Evolutionary conservation across 2,329 filamentous ascomycete species (phyloP), one percentile per base, ranked within the genome.

Genomic region (Talaromyces sp.): DNA sequence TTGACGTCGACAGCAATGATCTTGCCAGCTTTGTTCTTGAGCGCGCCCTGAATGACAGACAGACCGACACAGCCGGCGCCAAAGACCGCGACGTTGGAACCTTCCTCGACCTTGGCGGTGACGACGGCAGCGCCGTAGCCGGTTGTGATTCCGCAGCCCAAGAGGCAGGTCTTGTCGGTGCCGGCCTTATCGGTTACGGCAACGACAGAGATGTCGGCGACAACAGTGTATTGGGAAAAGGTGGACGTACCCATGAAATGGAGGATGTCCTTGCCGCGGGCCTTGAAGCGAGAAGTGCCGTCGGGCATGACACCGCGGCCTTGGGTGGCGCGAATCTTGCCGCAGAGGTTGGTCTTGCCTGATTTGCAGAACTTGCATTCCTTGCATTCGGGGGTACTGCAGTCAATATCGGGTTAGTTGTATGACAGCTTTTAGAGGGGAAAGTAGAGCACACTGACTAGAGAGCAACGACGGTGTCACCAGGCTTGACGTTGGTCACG

Each of bases 281-380:
- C 93, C 81, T 87, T 92, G 88, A 98, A 97, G 74, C 95, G 91
- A 65, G 90, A 90, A 70, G 94, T 98, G 73, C 94, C 94, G 79
- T 99, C 95, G 65, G 95, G 95, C 93, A 99, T 97, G 72, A 97
- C 87, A 75, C 95, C 95, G 80, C 89, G 90, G 73, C 95, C 95
- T 83, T 99, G 95, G 52, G 95, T 98, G 54, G 92, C 92, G 74
- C 95, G 90, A 81, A 99, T 99, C 88, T 98, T 98, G 79, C 95
- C 95, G 83, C 94, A 98, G 66, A 98, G 90, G 82, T 98, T 97
- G 74, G 94, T 98, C 89, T 99, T 99, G 82, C 94, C 95, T 48
- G 94, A 98, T 81, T 92, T 95, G 90, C 95, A 99, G 87, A 98
- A 98, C 84, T 98, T 98, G 88, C 95, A 99, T 81, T 98, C 94